Evolutionary conservation across 2,329 filamentous ascomycete genomes (phyloP).

Genomic region (Raffaelea deltoideospora): DNA sequence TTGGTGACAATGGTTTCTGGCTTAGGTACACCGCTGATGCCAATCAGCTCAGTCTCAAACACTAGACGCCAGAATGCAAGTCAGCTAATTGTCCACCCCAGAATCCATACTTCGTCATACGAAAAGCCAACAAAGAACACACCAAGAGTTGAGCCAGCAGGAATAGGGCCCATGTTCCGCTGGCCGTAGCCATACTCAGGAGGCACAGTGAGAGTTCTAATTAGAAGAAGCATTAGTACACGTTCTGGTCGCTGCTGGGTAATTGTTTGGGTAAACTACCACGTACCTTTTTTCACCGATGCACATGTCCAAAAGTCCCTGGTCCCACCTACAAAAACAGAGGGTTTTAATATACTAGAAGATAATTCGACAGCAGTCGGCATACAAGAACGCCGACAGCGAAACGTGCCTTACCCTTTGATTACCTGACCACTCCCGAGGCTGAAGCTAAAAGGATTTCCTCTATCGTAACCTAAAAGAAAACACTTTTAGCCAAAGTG

Average conservation of each 20-base stretch:
- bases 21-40: conserved; percentile 57
- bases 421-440: conserved; percentile 77
- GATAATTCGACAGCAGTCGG: too few relatives aligned
- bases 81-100: not conserved
- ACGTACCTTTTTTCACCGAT: conserved; percentile 69
- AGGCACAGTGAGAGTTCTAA: conserved; percentile 75
- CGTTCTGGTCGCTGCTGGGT: not conserved
- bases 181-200: conserved; percentile 73
- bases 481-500: not conserved
- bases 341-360: conserved; percentile 6
- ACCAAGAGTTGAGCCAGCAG: conserved; percentile 63
- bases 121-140: conserved; percentile 15
- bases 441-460: conserved; percentile 60
- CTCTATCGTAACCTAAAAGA: conserved; percentile 43
- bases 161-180: conserved; percentile 65
- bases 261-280: not conserved
- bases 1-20: conserved; percentile 31
- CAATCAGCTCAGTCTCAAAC: conserved; percentile 58
- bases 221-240: conserved; percentile 10
- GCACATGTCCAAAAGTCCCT: conserved; percentile 86
- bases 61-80: conserved; percentile 29
- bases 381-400: not conserved
- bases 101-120: not conserved
- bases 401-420: conserved; percentile 47
- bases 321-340: conserved; percentile 53